Evolutionary conservation across 139 green algal genomes (phyloP).

Genomic region (Chlamydomonas incerta): DNA sequence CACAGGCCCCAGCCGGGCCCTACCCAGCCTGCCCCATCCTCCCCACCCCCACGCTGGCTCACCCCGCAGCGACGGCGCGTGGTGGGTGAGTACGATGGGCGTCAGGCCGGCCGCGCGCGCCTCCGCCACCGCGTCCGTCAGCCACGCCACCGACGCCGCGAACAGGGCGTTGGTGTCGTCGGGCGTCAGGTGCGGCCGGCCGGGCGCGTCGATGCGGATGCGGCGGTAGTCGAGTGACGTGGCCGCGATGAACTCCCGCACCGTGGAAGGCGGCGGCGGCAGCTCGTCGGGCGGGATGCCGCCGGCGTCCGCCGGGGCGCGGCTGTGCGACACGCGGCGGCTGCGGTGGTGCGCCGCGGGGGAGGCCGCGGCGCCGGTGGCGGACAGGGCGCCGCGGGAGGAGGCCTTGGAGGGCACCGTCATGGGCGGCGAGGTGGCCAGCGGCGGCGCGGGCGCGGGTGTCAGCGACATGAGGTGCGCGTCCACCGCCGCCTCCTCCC

Average conservation of each 20-base stretch:
- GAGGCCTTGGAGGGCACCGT: too few relatives aligned
- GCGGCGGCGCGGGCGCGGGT: too few relatives aligned
- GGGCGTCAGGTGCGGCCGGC: slow-evolving; percentile 2
- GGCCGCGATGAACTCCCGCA: slow-evolving; percentile 14
- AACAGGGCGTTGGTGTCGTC: slow-evolving; percentile 15
- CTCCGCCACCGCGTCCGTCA: not conserved
- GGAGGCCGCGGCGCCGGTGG: too few relatives aligned
- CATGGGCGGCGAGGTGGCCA: too few relatives aligned
- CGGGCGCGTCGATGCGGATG: slow-evolving; percentile 4
- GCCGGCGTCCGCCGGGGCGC: not conserved
- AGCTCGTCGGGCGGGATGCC: too few relatives aligned
- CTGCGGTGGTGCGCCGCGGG: not conserved
- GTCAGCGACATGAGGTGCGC: too few relatives aligned
- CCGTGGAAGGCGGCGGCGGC: not conserved
- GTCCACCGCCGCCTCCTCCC: too few relatives aligned
- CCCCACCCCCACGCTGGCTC: too few relatives aligned
- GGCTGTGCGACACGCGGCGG: not conserved
- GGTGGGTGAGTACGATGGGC: slow-evolving; percentile 31
- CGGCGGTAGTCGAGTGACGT: slow-evolving; percentile 41
- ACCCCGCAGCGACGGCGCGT: slow-evolving; percentile 25
- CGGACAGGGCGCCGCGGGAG: too few relatives aligned
- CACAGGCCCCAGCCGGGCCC: too few relatives aligned
- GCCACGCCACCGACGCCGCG: not conserved
- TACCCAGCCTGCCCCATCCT: too few relatives aligned
- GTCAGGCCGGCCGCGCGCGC: not conserved